Evolutionary conservation across 2,329 filamentous ascomycete genomes (phyloP), one percentile per base, ranked within the genome.

Genomic region (Diplodia scrobiculata): DNA sequence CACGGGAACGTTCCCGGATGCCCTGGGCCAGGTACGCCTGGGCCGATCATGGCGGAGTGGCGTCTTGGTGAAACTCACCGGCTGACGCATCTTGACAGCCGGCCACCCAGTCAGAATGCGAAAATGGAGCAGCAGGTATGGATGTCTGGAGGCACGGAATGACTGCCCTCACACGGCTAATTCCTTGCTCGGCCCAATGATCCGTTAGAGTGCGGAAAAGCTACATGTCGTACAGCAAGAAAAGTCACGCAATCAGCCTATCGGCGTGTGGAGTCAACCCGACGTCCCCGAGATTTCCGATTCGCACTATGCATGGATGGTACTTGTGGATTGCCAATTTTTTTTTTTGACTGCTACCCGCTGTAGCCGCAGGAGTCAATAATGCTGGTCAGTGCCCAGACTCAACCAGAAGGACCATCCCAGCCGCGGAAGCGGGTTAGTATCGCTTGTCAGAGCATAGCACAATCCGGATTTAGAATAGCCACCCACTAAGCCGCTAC

Each of bases 171-270:
- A 25, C 55, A 19, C 17, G 45, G 14, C 7, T 13, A 29, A 19
- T 29, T 19, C 14, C 38, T 19, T 5, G 50, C 25, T 14, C 34
- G 9, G 34, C 34, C 34, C 34, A 52, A 19, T 54, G 50, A n/a
- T 29, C 32, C 17, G 52, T 17, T 32, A 50, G 13, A 62, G 50
- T 36, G 19, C 29, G 48, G 14, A 36, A 62, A 62, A 62, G 58
- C 29, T 50, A 62, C 58, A 62, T 62, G 58, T 50, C 58, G 29
- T 62, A 62, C 45, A 47, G 13, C 19, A 9, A 45, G 10, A 47
- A 47, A 59, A 32, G 38, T 48, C 55, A 32, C 55, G 55, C 55
- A 47, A 45, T 45, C 41, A 19, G 47, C 58, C 58, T 62, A 62
- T 62, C 58, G 45, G 58, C n/a, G 17, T n/a, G 58, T 17, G 58